A percentile compares a stretch with the other conserved stretches of the same genome.
Evolutionary conservation across 768 basidiomycete species (phyloP).

Genomic region (Mycena pura): DNA sequence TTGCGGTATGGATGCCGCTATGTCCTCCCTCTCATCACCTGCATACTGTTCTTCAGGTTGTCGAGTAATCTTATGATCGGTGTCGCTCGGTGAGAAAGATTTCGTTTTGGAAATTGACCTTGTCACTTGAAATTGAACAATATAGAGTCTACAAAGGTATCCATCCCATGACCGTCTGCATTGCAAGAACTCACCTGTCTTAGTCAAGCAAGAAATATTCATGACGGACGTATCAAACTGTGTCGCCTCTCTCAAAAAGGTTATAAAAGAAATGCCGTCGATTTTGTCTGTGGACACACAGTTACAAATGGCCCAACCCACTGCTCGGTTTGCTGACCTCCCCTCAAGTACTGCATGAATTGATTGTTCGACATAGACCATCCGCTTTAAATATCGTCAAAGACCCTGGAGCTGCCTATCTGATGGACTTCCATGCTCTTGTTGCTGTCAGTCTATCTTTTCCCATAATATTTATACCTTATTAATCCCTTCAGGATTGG

Average conservation of each 20-base stretch:
- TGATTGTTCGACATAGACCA: slow-evolving; percentile 41
- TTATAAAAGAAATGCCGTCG: slow-evolving; percentile 69
- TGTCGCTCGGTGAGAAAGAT: slow-evolving; percentile 72
- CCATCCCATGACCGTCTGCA: not conserved
- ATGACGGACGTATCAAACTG: slow-evolving; percentile 81
- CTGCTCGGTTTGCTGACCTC: slow-evolving; percentile 55
- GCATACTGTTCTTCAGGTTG: slow-evolving; percentile 35
- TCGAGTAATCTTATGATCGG: slow-evolving; percentile 92
- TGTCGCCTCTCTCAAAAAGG: slow-evolving; percentile 78
- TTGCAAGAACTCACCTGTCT: slow-evolving; percentile 11
- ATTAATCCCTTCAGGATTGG: slow-evolving; percentile 59
- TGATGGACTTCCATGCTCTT: slow-evolving; percentile 70
- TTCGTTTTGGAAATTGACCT: too few relatives aligned
- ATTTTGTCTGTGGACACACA: slow-evolving; percentile 52
- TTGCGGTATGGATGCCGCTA: slow-evolving; percentile 54
- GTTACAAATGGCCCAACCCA: slow-evolving; percentile 76
- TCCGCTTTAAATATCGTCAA: slow-evolving; percentile 58
- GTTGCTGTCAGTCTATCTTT: slow-evolving; percentile 54
- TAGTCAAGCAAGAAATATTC: slow-evolving; percentile 88
- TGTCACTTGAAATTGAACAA: not conserved
- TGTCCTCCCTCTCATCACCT: not conserved
- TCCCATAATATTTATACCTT: not conserved
- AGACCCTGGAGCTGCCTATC: slow-evolving; percentile 55
- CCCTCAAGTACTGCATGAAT: not conserved
- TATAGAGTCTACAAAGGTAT: slow-evolving; percentile 53